Evolutionary conservation across 2,329 filamentous ascomycete genomes (phyloP).

Genomic region (Cordyceps fumosorosea): DNA sequence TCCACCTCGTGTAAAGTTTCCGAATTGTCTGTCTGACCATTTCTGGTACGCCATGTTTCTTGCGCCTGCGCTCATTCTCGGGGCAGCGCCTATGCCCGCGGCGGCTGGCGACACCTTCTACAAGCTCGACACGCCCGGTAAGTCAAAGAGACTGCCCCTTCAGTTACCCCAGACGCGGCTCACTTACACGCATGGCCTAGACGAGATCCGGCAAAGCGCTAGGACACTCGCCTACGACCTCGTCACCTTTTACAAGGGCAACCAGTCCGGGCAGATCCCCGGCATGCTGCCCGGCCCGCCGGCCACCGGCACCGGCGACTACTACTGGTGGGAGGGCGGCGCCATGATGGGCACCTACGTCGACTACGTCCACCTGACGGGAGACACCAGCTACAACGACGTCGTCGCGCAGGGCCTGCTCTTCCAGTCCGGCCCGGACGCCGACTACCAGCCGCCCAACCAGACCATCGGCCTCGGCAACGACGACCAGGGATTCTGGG

Average conservation of each 20-base stretch:
- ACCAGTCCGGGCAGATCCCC: slow-evolving; percentile 44
- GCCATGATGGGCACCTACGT: slow-evolving; percentile 28
- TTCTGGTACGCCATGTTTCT: not conserved
- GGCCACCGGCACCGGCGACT: slow-evolving; percentile 19
- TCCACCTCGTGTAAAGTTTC: too few species aligned
- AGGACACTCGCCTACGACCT: slow-evolving; percentile 43
- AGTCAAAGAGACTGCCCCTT: not conserved
- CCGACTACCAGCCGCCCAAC: slow-evolving; percentile 44
- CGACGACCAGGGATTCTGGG: slow-evolving; percentile 57
- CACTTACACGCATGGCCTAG: slow-evolving; percentile 24
- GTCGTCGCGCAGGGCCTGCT: slow-evolving; percentile 37
- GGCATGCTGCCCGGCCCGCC: slow-evolving; percentile 53
- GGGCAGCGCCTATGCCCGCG: not conserved
- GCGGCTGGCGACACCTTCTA: slow-evolving; percentile 15
- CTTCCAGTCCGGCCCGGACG: slow-evolving; percentile 39
- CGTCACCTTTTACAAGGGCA: slow-evolving; percentile 45
- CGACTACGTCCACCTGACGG: slow-evolving; percentile 35
- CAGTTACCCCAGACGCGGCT: not conserved
- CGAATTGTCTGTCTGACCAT: not conserved
- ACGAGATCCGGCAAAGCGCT: slow-evolving; percentile 40
- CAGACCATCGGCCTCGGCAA: slow-evolving; percentile 42
- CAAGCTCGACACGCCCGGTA: slow-evolving; percentile 27
- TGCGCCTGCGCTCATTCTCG: not conserved
- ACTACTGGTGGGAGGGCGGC: slow-evolving; percentile 30
- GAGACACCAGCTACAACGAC: slow-evolving; percentile 46